Evolutionary conservation across 2,329 filamentous ascomycete genomes (phyloP).

Genomic region (Microsporum ferrugineum): DNA sequence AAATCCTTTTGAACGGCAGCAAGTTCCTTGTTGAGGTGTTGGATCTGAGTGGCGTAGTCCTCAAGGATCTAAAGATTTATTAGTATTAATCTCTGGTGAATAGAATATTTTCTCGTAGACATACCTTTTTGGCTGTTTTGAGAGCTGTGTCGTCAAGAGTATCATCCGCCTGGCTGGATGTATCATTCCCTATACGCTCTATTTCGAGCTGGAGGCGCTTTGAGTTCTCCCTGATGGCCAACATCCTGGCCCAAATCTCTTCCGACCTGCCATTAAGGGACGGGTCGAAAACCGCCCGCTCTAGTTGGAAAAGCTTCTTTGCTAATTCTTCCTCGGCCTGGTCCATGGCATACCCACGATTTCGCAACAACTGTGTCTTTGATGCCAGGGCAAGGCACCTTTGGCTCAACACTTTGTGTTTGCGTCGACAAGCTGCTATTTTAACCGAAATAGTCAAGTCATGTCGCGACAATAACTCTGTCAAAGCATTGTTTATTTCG

Average conservation of each 20-base stretch:
- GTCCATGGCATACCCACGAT: conserved; percentile 55
- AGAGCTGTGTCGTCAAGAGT: conserved; percentile 48
- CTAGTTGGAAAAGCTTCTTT: conserved; percentile 48
- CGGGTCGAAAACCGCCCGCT: conserved; percentile 50
- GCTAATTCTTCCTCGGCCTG: conserved; percentile 52
- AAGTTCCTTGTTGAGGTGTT: conserved; percentile 51
- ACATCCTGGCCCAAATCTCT: conserved; percentile 57
- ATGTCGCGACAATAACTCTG: conserved; percentile 48
- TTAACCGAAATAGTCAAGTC: conserved; percentile 49
- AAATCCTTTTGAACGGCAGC: conserved; percentile 49
- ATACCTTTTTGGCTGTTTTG: conserved; percentile 50
- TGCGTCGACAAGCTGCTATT: conserved; percentile 47
- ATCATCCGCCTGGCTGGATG: conserved; percentile 31
- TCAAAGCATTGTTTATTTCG: conserved; percentile 54
- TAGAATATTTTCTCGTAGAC: conserved; percentile 9
- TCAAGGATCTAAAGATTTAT: conserved; percentile 35
- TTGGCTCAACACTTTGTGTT: conserved; percentile 49
- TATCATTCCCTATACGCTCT: conserved; percentile 40
- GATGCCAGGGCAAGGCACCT: conserved; percentile 50
- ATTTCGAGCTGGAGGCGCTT: conserved; percentile 49
- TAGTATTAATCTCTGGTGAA: conserved; percentile 10
- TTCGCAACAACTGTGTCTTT: conserved; percentile 53
- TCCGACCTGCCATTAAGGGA: conserved; percentile 49
- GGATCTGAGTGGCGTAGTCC: conserved; percentile 40
- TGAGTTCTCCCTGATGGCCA: conserved; percentile 48